A percentile compares a stretch with the other conserved stretches of the same genome.
Evolutionary conservation across 495 filamentous ascomycete species (phyloP).

Genomic region (Podospora pseudocomata): DNA sequence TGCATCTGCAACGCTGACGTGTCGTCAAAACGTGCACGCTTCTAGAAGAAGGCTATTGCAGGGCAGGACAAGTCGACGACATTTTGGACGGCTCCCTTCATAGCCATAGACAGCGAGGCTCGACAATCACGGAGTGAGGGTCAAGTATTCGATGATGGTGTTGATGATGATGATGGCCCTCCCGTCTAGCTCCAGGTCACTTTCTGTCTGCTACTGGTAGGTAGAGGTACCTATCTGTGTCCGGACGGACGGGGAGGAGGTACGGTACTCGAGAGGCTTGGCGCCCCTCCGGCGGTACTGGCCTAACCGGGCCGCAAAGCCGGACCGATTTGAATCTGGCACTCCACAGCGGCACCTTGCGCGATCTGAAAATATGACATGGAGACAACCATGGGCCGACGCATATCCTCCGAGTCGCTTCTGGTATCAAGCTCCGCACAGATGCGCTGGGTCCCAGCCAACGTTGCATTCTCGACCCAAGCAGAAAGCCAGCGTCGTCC

Average conservation of each 20-base stretch:
- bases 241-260: too few relatives aligned
- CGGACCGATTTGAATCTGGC: slow-evolving; percentile 19
- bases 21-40: neutral
- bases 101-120: neutral
- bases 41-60: neutral
- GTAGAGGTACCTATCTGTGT: too few relatives aligned
- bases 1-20: slow-evolving; percentile 2
- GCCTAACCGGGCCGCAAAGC: slow-evolving; percentile 30
- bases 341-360: slow-evolving; percentile 14
- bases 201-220: neutral
- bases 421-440: slow-evolving; percentile 14
- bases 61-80: neutral
- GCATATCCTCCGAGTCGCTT: slow-evolving; percentile 14
- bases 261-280: neutral
- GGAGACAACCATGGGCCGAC: neutral
- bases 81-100: neutral
- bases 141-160: neutral
- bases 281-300: slow-evolving; percentile 13
- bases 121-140: neutral
- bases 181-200: neutral
- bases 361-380: neutral
- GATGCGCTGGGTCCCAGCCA: slow-evolving; percentile 2
- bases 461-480: slow-evolving; percentile 16
- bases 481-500: slow-evolving; percentile 2
- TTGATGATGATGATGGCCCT: neutral